A percentile compares a stretch with the other conserved stretches of the same genome.
Evolutionary conservation across 805 yeast species (phyloP).

Genomic region (Cyberlindnera mycetangii): DNA sequence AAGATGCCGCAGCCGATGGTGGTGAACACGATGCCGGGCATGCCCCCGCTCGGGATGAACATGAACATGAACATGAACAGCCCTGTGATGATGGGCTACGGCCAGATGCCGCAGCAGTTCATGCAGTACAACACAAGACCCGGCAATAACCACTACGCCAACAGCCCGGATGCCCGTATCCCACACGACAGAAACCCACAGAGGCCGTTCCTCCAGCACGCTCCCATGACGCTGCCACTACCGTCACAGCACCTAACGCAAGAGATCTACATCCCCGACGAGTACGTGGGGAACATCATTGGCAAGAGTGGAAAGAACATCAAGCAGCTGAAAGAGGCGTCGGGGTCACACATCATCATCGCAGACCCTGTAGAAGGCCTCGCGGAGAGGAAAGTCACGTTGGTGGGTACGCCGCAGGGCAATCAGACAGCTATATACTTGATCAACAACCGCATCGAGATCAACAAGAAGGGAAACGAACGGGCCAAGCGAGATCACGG

Average conservation of each 20-base stretch:
- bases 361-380: conserved; percentile 54
- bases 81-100: conserved; percentile 6
- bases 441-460: conserved; percentile 65
- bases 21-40: conserved; percentile 2
- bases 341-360: conserved; percentile 75
- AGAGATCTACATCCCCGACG: conserved; percentile 72
- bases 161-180: neutral
- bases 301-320: conserved; percentile 86
- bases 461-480: conserved; percentile 53
- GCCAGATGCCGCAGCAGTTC: conserved; percentile 8
- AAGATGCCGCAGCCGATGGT: conserved; percentile 15
- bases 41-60: neutral
- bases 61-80: neutral
- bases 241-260: conserved; percentile 46
- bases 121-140: conserved; percentile 6
- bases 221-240: conserved; percentile 5
- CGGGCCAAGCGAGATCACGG: conserved; percentile 5
- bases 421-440: conserved; percentile 71
- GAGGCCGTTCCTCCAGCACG: neutral
- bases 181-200: conserved; percentile 2
- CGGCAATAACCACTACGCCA: neutral
- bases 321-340: conserved; percentile 67
- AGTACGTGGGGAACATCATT: conserved; percentile 77
- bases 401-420: conserved; percentile 64
- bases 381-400: conserved; percentile 59